phyloP scores from a whole-genome alignment of 345 rosid genomes.

The Dimocarpus longan region DNA sequence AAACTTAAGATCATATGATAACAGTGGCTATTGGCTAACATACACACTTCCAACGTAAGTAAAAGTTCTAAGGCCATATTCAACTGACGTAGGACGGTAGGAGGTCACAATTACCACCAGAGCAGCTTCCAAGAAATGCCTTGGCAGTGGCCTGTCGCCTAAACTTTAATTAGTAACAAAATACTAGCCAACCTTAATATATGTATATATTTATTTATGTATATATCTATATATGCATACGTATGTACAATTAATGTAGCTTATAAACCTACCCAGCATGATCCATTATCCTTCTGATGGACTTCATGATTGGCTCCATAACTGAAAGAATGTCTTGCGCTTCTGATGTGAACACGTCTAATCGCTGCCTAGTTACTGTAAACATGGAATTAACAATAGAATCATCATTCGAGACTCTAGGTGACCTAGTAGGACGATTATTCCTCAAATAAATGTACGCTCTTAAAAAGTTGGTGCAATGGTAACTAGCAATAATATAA shows the following conservation, averaged over 20 bases:
- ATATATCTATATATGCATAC: not conserved
- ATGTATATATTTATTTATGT: not conserved
- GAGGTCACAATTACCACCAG: not conserved
- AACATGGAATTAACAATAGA: constrained; percentile 38
- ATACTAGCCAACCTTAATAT: not conserved
- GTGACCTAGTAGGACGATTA: constrained; percentile 41
- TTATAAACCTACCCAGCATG: constrained; percentile 55
- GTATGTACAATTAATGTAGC: not conserved
- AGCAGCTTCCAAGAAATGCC: constrained; percentile 8
- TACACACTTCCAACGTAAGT: not conserved
- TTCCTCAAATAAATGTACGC: constrained; percentile 32
- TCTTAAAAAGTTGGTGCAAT: constrained; percentile 39
- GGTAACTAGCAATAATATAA: too few species aligned
- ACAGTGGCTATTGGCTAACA: not conserved
- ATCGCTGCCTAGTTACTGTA: constrained; percentile 64
- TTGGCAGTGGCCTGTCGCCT: not conserved
- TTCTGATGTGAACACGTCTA: constrained; percentile 81
- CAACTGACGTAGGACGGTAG: not conserved
- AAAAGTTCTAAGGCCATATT: constrained; percentile 1
- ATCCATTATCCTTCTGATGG: constrained; percentile 65
- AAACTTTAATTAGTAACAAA: not conserved
- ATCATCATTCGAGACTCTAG: constrained; percentile 39
- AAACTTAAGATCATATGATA: not conserved
- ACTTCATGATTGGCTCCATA: constrained; percentile 68
- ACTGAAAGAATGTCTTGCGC: constrained; percentile 74